Conservation (phyloP, 306 rosid genomes). For the peach (Prunus persica) region DNA sequence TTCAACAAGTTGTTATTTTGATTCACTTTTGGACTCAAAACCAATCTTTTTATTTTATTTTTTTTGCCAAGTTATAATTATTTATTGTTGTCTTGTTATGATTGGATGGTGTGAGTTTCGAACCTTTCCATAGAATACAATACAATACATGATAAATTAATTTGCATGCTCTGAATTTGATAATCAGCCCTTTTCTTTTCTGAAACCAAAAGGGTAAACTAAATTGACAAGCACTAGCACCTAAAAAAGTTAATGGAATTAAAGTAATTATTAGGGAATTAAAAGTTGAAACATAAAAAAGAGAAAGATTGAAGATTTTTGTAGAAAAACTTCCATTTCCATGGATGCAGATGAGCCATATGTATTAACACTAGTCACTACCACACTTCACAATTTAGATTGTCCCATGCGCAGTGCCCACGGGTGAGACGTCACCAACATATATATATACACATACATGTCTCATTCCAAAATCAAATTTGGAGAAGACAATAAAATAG, state of each 20-base stretch:
- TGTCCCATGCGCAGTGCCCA: slow-evolving; percentile 1
- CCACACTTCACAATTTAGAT: background rate
- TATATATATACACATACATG: background rate
- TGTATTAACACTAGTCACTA: too few species aligned
- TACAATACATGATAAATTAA: background rate
- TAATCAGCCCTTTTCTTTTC: background rate
- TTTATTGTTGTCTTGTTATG: background rate
- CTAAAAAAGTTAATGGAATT: background rate
- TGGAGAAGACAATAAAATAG: slow-evolving; percentile 8
- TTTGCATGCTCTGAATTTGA: background rate
- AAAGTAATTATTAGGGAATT: background rate
- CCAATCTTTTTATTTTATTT: too few species aligned
- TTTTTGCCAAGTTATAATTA: too few species aligned
- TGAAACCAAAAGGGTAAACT: background rate
- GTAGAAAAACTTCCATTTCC: too few species aligned
- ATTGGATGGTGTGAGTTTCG: background rate
- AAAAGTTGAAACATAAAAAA: too few species aligned
- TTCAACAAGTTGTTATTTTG: background rate
- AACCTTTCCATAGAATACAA: background rate
- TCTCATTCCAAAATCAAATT: slow-evolving; percentile 25
- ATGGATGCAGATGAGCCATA: too few species aligned
- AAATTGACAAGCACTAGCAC: background rate
- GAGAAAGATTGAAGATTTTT: too few species aligned
- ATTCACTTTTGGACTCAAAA: too few species aligned
- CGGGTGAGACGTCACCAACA: slow-evolving; percentile 4